A percentile compares a stretch with the other conserved stretches of the same genome.
These are phyloP conservation scores for Dentipellis sp. DNA, from an alignment of 768 basidiomycete species.

Conservation along the genomic window DNA sequence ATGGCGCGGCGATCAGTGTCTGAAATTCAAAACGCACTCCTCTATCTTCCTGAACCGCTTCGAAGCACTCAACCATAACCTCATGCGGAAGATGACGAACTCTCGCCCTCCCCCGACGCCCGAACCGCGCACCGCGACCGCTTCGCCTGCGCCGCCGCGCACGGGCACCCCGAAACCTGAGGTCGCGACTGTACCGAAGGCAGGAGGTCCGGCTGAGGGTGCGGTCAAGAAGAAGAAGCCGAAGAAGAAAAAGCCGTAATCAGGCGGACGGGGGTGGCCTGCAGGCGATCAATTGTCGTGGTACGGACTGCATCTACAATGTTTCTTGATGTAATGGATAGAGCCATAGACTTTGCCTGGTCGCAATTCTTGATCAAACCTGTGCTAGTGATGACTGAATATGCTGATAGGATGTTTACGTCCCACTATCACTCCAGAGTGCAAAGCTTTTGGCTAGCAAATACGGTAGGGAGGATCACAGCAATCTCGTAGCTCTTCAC, in stretches of 20 bases:
- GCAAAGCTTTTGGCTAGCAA: too few species aligned
- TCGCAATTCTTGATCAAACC: too few species aligned
- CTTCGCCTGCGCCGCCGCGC: constrained; percentile 6
- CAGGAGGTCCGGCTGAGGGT: constrained; percentile 34
- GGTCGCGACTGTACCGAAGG: constrained; percentile 13
- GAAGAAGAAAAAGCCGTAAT: constrained; percentile 51
- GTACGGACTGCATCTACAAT: too few species aligned
- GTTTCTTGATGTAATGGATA: too few species aligned
- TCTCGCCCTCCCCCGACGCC: constrained; percentile 18
- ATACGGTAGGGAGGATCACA: too few species aligned
- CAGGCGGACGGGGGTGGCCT: too few species aligned
- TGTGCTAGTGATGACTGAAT: too few species aligned
- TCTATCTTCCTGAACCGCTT: constrained; percentile 95
- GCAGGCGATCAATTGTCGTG: too few species aligned
- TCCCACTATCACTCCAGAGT: too few species aligned
- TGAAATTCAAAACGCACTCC: constrained; percentile 94
- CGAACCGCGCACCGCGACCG: constrained; percentile 13
- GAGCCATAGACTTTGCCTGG: too few species aligned
- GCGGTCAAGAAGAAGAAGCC: constrained; percentile 79
- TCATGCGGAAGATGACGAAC: constrained; percentile 86
- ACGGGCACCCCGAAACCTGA: constrained; percentile 2
- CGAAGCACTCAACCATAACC: constrained; percentile 78
- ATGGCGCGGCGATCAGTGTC: constrained; percentile 45
- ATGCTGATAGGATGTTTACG: too few species aligned
- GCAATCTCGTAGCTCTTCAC: too few species aligned